phyloP scores from a whole-genome alignment of 73 alveolate species.

The Tetrahymena elliotti region DNA sequence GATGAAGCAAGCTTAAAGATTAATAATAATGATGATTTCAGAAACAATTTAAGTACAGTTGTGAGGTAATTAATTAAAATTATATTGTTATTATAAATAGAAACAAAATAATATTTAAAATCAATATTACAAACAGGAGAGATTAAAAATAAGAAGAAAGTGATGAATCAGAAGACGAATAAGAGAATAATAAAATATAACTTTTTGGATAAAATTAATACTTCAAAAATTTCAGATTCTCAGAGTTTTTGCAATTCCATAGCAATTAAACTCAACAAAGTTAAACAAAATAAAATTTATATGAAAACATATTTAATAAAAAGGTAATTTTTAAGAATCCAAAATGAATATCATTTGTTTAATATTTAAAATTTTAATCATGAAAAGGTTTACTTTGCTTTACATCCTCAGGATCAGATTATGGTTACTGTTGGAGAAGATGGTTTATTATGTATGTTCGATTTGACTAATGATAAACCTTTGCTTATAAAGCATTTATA shows the following conservation, averaged over 20 bases:
- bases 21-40: neutral
- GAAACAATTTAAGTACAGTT: neutral
- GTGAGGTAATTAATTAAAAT: neutral
- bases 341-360: neutral
- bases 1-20: conserved; percentile 22
- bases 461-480: conserved; percentile 62
- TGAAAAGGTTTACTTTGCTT: conserved; percentile 16
- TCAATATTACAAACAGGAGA: neutral
- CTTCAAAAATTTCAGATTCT: conserved; percentile 26
- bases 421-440: conserved; percentile 86
- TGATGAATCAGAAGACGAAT: conserved; percentile 1
- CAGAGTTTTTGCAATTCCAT: conserved; percentile 19
- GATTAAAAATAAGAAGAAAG: conserved; percentile 24
- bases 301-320: conserved; percentile 21
- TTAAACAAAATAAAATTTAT: neutral
- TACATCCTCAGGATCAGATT: conserved; percentile 57
- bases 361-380: neutral
- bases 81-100: neutral
- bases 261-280: conserved; percentile 1
- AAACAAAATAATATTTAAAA: neutral
- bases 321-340: conserved; percentile 15
- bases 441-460: conserved; percentile 83
- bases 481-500: conserved; percentile 72
- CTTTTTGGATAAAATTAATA: conserved; percentile 5
- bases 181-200: conserved; percentile 7